Evolutionary conservation across 805 yeast genomes (phyloP).

Genomic region (Limtongozyma cylindracea): DNA sequence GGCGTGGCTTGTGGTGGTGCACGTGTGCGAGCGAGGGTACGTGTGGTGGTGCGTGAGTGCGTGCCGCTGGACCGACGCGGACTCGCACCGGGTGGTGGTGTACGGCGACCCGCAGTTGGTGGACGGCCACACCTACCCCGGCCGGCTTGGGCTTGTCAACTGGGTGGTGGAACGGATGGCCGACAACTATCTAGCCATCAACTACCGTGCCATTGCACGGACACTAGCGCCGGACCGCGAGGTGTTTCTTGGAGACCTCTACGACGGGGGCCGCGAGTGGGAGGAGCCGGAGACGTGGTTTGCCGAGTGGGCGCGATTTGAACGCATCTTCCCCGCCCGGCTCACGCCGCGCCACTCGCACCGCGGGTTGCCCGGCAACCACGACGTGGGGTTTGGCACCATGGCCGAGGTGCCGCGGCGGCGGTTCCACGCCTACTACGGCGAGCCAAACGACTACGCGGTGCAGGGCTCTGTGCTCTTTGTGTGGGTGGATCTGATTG

Average conservation of each 20-base stretch:
- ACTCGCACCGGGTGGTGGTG: slow-evolving; percentile 23
- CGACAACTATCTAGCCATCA: slow-evolving; percentile 62
- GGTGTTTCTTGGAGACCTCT: slow-evolving; percentile 71
- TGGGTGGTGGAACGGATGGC: slow-evolving; percentile 32
- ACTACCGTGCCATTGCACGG: slow-evolving; percentile 33
- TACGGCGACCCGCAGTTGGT: slow-evolving; percentile 91
- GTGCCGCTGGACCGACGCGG: slow-evolving; percentile 22
- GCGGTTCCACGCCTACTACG: slow-evolving; percentile 52
- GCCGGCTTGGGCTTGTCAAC: slow-evolving; percentile 22
- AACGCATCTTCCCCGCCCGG: slow-evolving; percentile 32
- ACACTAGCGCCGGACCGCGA: slow-evolving; percentile 48
- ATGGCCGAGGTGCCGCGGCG: slow-evolving; percentile 27
- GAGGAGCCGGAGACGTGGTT: slow-evolving; percentile 36
- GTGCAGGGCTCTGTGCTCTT: slow-evolving; percentile 47
- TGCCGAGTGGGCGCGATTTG: slow-evolving; percentile 44
- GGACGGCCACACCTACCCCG: slow-evolving; percentile 74
- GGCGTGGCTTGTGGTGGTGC: slow-evolving; percentile 7
- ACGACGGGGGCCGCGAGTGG: slow-evolving; percentile 92
- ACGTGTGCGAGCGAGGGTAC: slow-evolving; percentile 9
- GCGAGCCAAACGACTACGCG: slow-evolving; percentile 30
- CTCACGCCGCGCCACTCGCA: slow-evolving; percentile 14
- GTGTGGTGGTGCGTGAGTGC: slow-evolving; percentile 5
- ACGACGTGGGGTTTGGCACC: slow-evolving; percentile 85
- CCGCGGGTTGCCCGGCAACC: slow-evolving; percentile 59
- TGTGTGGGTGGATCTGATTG: slow-evolving; percentile 61